phyloP scores from a whole-genome alignment of 768 basidiomycete genomes.

The Suillus clintonianus region DNA sequence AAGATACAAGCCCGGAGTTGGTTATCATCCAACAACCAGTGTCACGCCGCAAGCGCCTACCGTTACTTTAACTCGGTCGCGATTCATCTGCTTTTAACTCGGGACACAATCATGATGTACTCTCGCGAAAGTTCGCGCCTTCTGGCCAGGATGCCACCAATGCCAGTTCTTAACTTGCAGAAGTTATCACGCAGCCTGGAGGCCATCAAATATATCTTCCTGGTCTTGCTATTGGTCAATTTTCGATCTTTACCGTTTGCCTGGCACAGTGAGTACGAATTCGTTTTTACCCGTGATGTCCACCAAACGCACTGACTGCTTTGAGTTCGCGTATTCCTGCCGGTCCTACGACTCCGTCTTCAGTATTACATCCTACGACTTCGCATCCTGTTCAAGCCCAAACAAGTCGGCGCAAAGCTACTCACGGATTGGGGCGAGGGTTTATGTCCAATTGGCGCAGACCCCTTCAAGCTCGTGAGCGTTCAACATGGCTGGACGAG shows the following conservation, averaged over 20 bases:
- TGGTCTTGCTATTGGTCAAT: constrained; percentile 57
- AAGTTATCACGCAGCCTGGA: background rate
- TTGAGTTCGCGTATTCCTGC: constrained; percentile 56
- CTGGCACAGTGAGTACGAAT: constrained; percentile 63
- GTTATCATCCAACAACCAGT: no score
- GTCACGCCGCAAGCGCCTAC: no score
- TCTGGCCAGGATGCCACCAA: constrained; percentile 1
- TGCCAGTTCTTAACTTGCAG: background rate
- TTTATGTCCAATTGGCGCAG: constrained; percentile 52
- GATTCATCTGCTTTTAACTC: no score
- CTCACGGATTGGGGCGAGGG: constrained; percentile 48
- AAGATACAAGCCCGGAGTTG: background rate
- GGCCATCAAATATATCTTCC: constrained; percentile 47
- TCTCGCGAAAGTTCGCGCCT: background rate
- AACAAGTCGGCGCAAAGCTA: constrained; percentile 29
- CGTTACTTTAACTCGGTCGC: background rate
- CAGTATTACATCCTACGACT: constrained; percentile 34
- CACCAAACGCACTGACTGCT: background rate
- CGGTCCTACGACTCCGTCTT: constrained; percentile 39
- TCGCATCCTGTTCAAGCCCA: constrained; percentile 40
- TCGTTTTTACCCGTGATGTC: background rate
- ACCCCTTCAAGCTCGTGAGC: constrained; percentile 52
- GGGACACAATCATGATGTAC: background rate
- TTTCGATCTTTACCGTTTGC: constrained; percentile 59
- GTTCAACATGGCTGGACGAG: constrained; percentile 56